These are phyloP conservation scores for Quercus mongolica DNA, from an alignment of 306 rosid genomes.

Conservation along the genomic window DNA sequence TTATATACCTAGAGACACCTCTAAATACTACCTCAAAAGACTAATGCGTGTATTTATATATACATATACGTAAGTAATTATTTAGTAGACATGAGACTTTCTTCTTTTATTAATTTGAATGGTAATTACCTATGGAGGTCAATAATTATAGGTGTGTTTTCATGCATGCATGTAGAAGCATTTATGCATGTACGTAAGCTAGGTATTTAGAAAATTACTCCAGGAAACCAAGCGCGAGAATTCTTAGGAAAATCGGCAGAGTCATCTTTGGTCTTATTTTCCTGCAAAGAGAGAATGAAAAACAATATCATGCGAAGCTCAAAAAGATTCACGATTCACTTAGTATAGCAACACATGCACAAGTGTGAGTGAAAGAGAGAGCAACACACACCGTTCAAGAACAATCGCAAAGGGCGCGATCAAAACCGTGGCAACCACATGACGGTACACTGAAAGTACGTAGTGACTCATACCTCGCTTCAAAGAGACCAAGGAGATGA, in stretches of 20 bases:
- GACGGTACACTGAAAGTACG: conserved; percentile 85
- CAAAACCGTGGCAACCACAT: conserved; percentile 60
- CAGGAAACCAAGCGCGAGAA: conserved; percentile 74
- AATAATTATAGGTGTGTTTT: background rate
- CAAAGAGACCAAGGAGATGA: conserved; percentile 79
- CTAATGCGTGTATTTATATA: background rate
- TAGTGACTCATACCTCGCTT: conserved; percentile 94
- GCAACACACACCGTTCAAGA: conserved; percentile 60
- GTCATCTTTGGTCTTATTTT: conserved; percentile 95
- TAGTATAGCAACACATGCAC: background rate
- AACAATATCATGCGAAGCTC: too few species aligned
- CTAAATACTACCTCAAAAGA: background rate
- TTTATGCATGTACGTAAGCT: background rate
- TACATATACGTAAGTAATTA: background rate
- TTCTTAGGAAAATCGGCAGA: conserved; percentile 71
- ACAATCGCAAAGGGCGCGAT: conserved; percentile 78
- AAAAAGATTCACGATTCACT: background rate
- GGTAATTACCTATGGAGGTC: too few species aligned
- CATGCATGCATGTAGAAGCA: conserved; percentile 30
- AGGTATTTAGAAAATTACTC: conserved; percentile 58
- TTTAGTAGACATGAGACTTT: too few species aligned
- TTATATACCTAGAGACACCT: background rate
- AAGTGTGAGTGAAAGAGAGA: background rate
- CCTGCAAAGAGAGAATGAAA: conserved; percentile 32
- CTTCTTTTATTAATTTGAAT: too few species aligned